Evolutionary conservation across 108 stramenopile genomes (phyloP), one percentile per base, ranked within the genome.

Genomic region (Asterionellopsis glacialis): DNA sequence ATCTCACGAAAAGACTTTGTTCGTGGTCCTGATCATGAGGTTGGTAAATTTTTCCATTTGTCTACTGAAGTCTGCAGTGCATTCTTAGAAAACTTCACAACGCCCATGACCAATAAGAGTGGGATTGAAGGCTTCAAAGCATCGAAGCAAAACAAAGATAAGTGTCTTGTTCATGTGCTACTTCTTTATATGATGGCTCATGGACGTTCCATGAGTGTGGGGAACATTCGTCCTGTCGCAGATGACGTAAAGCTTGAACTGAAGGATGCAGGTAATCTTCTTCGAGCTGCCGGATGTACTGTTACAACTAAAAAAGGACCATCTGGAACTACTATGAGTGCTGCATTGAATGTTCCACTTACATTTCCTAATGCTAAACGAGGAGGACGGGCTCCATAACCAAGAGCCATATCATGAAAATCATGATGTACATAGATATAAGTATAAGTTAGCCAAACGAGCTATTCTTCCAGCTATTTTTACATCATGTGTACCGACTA

Each of bases 271-370:
- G 57, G 39, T 9, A 52, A 63, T 11, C 42, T 90, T 26, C 70
- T 87, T n/a, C 74, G 84, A 55, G 63, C 75, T 62, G 93, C 93
- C 0, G 93, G 93, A 22, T 91, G 79, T 61, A 76, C 64, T 4
- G 73, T 84, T 38, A 67, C 65, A 66, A 81, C 76, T 59, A 33
- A 33, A 7, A 81, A 64, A 41, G 74, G 70, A 0, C 53, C 11
- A 0, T 69, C 54, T 1, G 66, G 71, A 15, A 55, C 59, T 14
- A 33, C 33, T 7, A 33, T 33, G 33, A 66, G 78, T 38, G 83
- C 70, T 27, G 53, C 55, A 28, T 76, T 93, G 64, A 82, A 59
- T 24, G 82, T 79, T 21, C 92, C 92, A 2, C 56, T 93, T 38
- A 73, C 45, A 7, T 93, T 90, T 57, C 92, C 92, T 3, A 66